phyloP scores from a whole-genome alignment of 2,329 filamentous ascomycete genomes.

The Spiromastix sp. region DNA sequence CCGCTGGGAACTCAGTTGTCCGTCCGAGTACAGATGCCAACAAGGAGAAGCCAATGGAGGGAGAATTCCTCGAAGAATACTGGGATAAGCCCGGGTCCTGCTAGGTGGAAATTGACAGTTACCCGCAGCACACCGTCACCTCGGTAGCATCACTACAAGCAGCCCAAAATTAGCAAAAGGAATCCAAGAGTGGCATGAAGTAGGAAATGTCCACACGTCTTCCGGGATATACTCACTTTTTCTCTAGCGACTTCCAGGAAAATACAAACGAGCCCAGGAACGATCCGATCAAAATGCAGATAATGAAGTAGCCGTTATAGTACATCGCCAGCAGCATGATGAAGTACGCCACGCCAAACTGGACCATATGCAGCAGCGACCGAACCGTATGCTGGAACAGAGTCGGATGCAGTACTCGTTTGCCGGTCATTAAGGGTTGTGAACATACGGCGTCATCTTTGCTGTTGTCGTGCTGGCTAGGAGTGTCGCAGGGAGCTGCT shows the following conservation, averaged over 20 bases:
- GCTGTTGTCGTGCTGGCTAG: constrained; percentile 1
- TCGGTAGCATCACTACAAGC: constrained; percentile 15
- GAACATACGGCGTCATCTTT: background rate
- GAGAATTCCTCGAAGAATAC: no score
- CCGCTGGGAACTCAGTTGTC: no score
- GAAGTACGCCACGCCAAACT: constrained; percentile 68
- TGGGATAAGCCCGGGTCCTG: no score
- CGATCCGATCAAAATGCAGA: constrained; percentile 68
- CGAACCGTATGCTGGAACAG: constrained; percentile 56
- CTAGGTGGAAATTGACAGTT: no score
- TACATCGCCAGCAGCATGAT: constrained; percentile 62
- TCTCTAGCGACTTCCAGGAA: constrained; percentile 48
- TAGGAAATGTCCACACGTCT: background rate
- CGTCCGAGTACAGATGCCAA: no score
- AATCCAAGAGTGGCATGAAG: background rate
- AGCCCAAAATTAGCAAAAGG: background rate
- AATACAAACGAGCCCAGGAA: constrained; percentile 65
- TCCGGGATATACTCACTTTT: constrained; percentile 12
- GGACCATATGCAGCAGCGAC: constrained; percentile 56
- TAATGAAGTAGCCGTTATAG: constrained; percentile 64
- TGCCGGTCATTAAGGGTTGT: background rate
- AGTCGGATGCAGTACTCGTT: constrained; percentile 37
- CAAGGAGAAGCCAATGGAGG: no score
- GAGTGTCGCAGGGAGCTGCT: background rate
- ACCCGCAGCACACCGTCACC: constrained; percentile 19